Evolutionary conservation across 2,329 filamentous ascomycete genomes (phyloP).

Genomic region (Lecanicillium sp.): DNA sequence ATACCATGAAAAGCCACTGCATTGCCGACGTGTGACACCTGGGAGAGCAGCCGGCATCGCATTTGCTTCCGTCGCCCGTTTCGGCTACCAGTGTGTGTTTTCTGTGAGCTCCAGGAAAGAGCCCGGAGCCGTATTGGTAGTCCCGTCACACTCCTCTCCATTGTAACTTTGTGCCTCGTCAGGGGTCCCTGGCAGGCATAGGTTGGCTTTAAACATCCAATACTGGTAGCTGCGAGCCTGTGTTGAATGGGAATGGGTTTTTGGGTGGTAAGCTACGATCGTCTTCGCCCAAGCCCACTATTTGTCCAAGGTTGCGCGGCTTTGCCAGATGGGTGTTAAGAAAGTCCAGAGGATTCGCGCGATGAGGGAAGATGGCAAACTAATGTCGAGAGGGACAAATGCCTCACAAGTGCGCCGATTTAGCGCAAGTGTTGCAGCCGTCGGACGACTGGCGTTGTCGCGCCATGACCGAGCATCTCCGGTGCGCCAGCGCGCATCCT

Average conservation of each 20-base stretch:
- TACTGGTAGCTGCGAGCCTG: too few relatives aligned
- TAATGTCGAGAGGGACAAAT: background rate
- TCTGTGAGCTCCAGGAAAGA: too few relatives aligned
- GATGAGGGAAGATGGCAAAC: background rate
- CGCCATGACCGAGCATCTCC: too few relatives aligned
- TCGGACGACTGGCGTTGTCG: too few relatives aligned
- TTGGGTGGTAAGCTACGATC: background rate
- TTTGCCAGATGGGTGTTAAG: background rate
- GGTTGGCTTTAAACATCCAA: background rate
- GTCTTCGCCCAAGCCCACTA: background rate
- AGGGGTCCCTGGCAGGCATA: background rate
- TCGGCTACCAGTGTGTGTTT: background rate
- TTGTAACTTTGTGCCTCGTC: background rate
- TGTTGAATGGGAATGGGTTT: background rate
- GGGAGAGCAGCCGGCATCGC: background rate
- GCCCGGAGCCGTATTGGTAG: too few relatives aligned
- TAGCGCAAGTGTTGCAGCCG: background rate
- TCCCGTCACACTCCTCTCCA: background rate
- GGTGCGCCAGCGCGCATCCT: too few relatives aligned
- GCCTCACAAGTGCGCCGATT: background rate
- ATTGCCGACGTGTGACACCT: too few relatives aligned
- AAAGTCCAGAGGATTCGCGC: background rate
- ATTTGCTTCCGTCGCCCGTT: background rate
- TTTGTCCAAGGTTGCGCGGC: constrained; percentile 3
- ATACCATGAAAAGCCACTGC: too few relatives aligned